These are phyloP conservation scores for Antarctomyces pellizariae DNA, from an alignment of 495 filamentous ascomycete species.

Conservation along the genomic window DNA sequence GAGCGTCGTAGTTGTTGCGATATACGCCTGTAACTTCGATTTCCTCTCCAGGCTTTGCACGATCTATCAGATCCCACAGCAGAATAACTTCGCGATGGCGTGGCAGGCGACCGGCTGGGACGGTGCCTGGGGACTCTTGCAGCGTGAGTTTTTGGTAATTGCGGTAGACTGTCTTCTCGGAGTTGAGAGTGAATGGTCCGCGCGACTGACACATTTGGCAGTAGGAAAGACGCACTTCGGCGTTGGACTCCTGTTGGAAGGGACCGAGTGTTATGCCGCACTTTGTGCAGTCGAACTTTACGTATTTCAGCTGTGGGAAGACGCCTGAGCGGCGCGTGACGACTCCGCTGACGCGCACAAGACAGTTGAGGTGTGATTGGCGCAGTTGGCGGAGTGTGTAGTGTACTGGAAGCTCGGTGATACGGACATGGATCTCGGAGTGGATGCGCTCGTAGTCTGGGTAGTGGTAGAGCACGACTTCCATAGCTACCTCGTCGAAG, in stretches of 20 bases:
- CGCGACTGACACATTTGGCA: slow-evolving; percentile 95
- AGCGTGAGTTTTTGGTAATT: slow-evolving; percentile 98
- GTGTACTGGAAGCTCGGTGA: slow-evolving; percentile 78
- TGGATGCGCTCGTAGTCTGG: slow-evolving; percentile 95
- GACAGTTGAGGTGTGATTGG: slow-evolving; percentile 89
- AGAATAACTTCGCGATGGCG: slow-evolving; percentile 89
- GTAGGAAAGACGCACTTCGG: slow-evolving; percentile 87
- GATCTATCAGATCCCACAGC: slow-evolving; percentile 92
- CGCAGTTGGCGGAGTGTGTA: slow-evolving; percentile 95
- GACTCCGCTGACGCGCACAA: slow-evolving; percentile 84
- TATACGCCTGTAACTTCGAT: slow-evolving; percentile 95
- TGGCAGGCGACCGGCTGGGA: slow-evolving; percentile 87
- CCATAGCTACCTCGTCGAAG: slow-evolving; percentile 92
- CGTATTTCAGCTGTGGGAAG: slow-evolving; percentile 94
- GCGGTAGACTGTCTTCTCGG: slow-evolving; percentile 95
- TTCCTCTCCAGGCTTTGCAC: slow-evolving; percentile 91
- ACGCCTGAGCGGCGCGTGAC: slow-evolving; percentile 93
- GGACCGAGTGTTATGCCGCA: slow-evolving; percentile 82
- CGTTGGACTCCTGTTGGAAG: slow-evolving; percentile 89
- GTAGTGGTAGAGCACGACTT: slow-evolving; percentile 84
- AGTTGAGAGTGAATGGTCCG: slow-evolving; percentile 88
- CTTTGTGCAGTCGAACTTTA: slow-evolving; percentile 91
- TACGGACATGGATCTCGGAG: slow-evolving; percentile 92
- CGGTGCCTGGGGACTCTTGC: slow-evolving; percentile 92
- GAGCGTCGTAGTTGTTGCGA: slow-evolving; percentile 93